Evolutionary conservation across 2,329 filamentous ascomycete genomes (phyloP).

Genomic region (Fonsecaea multimorphosa): DNA sequence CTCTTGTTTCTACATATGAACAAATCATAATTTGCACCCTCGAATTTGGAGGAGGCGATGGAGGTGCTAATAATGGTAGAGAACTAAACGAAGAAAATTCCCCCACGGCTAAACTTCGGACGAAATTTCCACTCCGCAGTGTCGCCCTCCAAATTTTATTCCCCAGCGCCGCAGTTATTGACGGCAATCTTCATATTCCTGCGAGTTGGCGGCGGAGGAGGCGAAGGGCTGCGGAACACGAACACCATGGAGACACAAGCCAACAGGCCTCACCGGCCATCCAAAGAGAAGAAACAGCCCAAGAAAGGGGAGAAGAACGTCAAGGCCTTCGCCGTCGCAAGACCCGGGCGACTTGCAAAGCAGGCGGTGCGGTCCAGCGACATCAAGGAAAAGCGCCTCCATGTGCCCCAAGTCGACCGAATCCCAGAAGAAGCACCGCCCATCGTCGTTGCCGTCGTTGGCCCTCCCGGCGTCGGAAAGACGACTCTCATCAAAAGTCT

Average conservation of each 20-base stretch:
- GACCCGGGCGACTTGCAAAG: slow-evolving; percentile 79
- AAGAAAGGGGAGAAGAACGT: slow-evolving; percentile 73
- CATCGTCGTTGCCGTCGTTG: slow-evolving; percentile 90
- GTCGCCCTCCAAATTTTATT: slow-evolving; percentile 20
- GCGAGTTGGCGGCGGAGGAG: slow-evolving; percentile 23
- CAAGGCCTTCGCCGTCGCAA: slow-evolving; percentile 89
- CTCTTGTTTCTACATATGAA: too few relatives aligned
- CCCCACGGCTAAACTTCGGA: background rate
- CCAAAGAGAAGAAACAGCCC: slow-evolving; percentile 85
- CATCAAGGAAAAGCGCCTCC: slow-evolving; percentile 85
- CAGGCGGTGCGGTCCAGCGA: slow-evolving; percentile 64
- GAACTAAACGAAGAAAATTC: background rate
- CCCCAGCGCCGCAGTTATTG: slow-evolving; percentile 12
- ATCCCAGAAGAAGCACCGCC: slow-evolving; percentile 94
- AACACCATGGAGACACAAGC: slow-evolving; percentile 75
- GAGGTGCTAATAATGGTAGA: too few relatives aligned
- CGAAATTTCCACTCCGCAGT: background rate
- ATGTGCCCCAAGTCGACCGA: slow-evolving; percentile 95
- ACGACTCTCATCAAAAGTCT: slow-evolving; percentile 94
- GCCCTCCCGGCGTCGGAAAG: slow-evolving; percentile 93
- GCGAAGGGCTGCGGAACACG: slow-evolving; percentile 17
- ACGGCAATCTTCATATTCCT: slow-evolving; percentile 10
- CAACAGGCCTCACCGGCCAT: slow-evolving; percentile 82
- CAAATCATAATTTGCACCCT: background rate
- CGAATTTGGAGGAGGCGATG: too few relatives aligned